Evolutionary conservation across 768 basidiomycete genomes (phyloP).

Genomic region (Lanmaoa rubissima): DNA sequence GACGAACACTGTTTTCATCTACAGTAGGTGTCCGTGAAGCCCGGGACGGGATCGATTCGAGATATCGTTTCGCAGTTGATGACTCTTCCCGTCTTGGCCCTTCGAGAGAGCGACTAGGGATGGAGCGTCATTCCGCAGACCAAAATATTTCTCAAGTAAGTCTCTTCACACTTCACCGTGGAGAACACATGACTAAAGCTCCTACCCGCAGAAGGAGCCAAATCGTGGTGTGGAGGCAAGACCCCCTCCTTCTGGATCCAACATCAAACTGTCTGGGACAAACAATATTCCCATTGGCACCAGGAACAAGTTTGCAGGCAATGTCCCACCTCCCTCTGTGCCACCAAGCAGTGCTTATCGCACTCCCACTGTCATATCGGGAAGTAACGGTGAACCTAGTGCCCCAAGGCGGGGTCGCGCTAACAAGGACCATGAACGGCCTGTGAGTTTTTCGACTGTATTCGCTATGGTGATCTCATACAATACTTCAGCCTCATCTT

Average conservation of each 20-base stretch:
- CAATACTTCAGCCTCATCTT: slow-evolving; percentile 12
- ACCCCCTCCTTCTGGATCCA: slow-evolving; percentile 13
- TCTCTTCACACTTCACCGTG: neutral
- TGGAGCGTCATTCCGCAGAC: slow-evolving; percentile 22
- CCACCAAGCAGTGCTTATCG: slow-evolving; percentile 3
- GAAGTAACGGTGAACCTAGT: slow-evolving; percentile 21
- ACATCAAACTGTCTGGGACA: slow-evolving; percentile 31
- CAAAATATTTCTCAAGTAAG: slow-evolving; percentile 18
- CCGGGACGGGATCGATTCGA: slow-evolving; percentile 17
- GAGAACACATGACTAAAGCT: neutral
- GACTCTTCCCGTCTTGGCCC: slow-evolving; percentile 13
- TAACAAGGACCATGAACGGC: slow-evolving; percentile 22
- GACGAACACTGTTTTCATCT: neutral
- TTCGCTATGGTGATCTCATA: slow-evolving; percentile 7
- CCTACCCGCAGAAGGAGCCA: slow-evolving; percentile 20
- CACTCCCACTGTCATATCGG: slow-evolving; percentile 1
- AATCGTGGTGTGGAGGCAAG: slow-evolving; percentile 14
- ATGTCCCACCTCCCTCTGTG: neutral
- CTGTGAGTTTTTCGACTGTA: slow-evolving; percentile 13
- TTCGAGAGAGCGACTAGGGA: slow-evolving; percentile 16
- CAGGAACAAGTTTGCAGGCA: slow-evolving; percentile 24
- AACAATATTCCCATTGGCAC: slow-evolving; percentile 33
- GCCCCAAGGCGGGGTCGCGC: slow-evolving; percentile 16
- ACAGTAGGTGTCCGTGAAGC: slow-evolving; percentile 18
- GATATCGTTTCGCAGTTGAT: slow-evolving; percentile 19